A percentile compares a stretch with the other conserved stretches of the same genome.
Conservation (phyloP, 1,284 basidiomycete species). For the Marasmius sp. region DNA sequence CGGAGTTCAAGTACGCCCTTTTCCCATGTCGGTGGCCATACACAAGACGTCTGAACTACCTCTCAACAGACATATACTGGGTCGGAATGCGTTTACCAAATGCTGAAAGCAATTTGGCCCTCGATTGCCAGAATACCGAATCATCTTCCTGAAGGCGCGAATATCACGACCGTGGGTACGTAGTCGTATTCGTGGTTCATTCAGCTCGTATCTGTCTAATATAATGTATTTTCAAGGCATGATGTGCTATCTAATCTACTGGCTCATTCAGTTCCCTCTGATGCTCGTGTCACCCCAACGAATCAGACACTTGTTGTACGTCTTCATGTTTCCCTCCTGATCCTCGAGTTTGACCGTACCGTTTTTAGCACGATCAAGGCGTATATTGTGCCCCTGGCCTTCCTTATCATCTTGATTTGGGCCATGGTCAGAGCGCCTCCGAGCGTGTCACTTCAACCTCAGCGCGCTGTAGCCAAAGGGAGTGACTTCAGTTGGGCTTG, state of each 20-base stretch:
- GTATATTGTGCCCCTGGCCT: slow-evolving; percentile 63
- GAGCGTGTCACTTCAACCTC: slow-evolving; percentile 46
- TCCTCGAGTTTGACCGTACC: neutral
- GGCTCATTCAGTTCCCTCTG: slow-evolving; percentile 74
- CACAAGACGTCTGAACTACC: neutral
- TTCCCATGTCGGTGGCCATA: neutral
- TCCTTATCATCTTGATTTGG: slow-evolving; percentile 76
- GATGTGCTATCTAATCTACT: slow-evolving; percentile 80
- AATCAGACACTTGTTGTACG: slow-evolving; percentile 76
- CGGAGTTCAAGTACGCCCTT: slow-evolving; percentile 44
- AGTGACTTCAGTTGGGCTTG: slow-evolving; percentile 67
- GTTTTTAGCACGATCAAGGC: slow-evolving; percentile 52
- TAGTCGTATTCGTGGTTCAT: slow-evolving; percentile 1
- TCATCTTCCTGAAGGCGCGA: slow-evolving; percentile 52
- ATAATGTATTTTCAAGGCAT: slow-evolving; percentile 39
- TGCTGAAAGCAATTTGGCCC: slow-evolving; percentile 81
- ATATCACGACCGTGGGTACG: slow-evolving; percentile 64
- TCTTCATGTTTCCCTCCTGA: slow-evolving; percentile 30
- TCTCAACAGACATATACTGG: slow-evolving; percentile 56
- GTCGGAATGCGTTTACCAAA: slow-evolving; percentile 66
- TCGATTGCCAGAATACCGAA: slow-evolving; percentile 64
- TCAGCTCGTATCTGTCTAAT: neutral
- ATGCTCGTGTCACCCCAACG: slow-evolving; percentile 75
- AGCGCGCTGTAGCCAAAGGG: slow-evolving; percentile 48
- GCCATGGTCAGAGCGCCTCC: slow-evolving; percentile 66